phyloP scores from a whole-genome alignment of 495 filamentous ascomycete species.

The Massariosphaeria phaeospora region DNA sequence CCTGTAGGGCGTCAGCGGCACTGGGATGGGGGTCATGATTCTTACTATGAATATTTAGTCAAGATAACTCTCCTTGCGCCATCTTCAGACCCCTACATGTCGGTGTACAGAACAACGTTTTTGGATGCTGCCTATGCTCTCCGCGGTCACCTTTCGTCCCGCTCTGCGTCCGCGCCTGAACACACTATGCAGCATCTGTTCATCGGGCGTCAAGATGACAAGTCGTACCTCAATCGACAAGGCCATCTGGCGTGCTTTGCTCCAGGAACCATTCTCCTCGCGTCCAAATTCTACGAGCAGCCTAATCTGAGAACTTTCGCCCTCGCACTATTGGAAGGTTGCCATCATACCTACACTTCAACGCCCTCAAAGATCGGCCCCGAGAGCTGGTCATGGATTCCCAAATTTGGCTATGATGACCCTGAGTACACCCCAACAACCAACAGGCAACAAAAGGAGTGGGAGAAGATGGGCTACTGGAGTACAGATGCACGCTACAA shows the following conservation, averaged over 20 bases:
- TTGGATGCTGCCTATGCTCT: constrained; percentile 28
- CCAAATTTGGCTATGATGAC: constrained; percentile 21
- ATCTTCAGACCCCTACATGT: constrained; percentile 25
- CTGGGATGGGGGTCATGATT: constrained; percentile 35
- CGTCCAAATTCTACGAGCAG: constrained; percentile 16
- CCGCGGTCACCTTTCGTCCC: constrained; percentile 26
- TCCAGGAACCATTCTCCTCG: constrained; percentile 34
- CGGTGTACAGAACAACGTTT: constrained; percentile 25
- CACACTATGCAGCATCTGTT: constrained; percentile 34
- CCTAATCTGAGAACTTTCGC: constrained; percentile 29
- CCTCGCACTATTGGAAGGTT: constrained; percentile 36
- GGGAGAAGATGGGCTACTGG: constrained; percentile 31
- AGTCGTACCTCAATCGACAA: constrained; percentile 30
- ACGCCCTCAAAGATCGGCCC: constrained; percentile 34
- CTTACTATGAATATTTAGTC: constrained; percentile 37
- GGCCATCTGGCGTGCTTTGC: constrained; percentile 35
- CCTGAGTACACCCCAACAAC: constrained; percentile 23
- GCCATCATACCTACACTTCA: constrained; percentile 33
- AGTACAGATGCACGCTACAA: constrained; percentile 23
- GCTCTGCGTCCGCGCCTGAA: constrained; percentile 25
- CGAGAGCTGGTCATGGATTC: constrained; percentile 33
- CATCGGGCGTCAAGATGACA: constrained; percentile 23
- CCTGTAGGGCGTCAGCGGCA: constrained; percentile 24
- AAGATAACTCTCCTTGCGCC: constrained; percentile 34
- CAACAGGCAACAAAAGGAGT: constrained; percentile 9